These are phyloP conservation scores for Epichloe uncinata DNA, from an alignment of 2,329 filamentous ascomycete species.

Conservation along the genomic window DNA sequence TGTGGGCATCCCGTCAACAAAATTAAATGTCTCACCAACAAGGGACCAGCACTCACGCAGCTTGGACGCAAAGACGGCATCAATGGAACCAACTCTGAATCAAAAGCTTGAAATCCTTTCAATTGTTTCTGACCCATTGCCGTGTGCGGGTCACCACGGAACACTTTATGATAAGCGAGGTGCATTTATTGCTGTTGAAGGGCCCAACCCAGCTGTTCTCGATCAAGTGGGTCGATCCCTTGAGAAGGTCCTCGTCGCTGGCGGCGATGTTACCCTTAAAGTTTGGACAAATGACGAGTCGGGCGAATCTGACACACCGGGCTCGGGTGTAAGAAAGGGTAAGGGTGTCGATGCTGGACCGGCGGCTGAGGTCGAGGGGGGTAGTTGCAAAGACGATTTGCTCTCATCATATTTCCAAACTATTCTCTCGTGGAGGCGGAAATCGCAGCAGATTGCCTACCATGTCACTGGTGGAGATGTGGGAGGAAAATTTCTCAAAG, in stretches of 20 bases:
- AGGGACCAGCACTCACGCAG: background rate
- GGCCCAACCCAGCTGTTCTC: conserved; percentile 41
- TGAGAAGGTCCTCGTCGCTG: conserved; percentile 42
- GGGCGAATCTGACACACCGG: background rate
- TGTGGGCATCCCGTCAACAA: conserved; percentile 15
- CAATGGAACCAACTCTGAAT: conserved; percentile 47
- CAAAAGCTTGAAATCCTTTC: conserved; percentile 67
- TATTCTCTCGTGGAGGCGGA: conserved; percentile 56
- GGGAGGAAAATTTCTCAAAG: background rate
- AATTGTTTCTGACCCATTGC: conserved; percentile 59
- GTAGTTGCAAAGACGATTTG: conserved; percentile 20
- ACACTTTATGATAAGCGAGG: conserved; percentile 43
- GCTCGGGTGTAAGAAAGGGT: conserved; percentile 1
- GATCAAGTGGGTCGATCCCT: conserved; percentile 50
- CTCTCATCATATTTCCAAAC: conserved; percentile 51
- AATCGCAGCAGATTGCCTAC: conserved; percentile 54
- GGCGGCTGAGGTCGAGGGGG: background rate
- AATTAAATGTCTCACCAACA: conserved; percentile 10
- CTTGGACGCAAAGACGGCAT: conserved; percentile 21
- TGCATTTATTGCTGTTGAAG: conserved; percentile 72
- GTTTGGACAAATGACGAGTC: conserved; percentile 27
- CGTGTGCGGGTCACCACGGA: conserved; percentile 20
- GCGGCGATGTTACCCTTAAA: conserved; percentile 28
- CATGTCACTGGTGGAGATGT: conserved; percentile 25
- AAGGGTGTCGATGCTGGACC: background rate